A percentile compares a stretch with the other conserved stretches of the same genome.
These are phyloP conservation scores for Trichoderma sp. DNA, from an alignment of 2,329 filamentous ascomycete genomes.

Conservation along the genomic window DNA sequence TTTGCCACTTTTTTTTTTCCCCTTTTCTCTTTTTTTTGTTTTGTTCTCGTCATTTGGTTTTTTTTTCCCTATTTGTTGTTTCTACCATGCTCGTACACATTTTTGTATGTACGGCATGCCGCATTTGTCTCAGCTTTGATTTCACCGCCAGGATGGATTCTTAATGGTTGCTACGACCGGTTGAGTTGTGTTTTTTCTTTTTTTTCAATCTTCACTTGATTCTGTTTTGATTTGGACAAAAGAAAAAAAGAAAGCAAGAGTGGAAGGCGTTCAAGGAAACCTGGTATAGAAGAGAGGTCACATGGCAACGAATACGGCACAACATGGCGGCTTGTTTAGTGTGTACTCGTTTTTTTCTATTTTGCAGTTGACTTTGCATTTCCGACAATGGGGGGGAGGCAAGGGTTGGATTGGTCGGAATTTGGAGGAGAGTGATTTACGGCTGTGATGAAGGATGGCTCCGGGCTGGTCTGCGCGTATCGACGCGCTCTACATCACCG, in stretches of 20 bases:
- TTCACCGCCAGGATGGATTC: slow-evolving; percentile 12
- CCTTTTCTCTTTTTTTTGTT: slow-evolving; percentile 20
- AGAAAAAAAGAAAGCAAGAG: slow-evolving; percentile 10
- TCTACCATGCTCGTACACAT: background rate
- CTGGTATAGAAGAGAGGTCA: slow-evolving; percentile 23
- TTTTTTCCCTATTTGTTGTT: slow-evolving; percentile 6
- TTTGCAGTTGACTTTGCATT: slow-evolving; percentile 9
- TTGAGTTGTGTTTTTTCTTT: slow-evolving; percentile 16
- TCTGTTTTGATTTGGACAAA: slow-evolving; percentile 20
- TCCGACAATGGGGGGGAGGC: background rate
- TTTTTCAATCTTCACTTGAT: no score
- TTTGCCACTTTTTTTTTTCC: slow-evolving; percentile 21
- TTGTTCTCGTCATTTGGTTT: background rate
- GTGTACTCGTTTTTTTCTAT: background rate
- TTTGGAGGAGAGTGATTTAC: background rate
- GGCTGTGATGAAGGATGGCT: background rate
- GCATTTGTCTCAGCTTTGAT: slow-evolving; percentile 2
- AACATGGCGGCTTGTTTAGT: slow-evolving; percentile 19
- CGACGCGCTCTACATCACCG: background rate
- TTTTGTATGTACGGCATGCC: background rate
- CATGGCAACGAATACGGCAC: slow-evolving; percentile 20
- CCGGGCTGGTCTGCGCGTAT: background rate
- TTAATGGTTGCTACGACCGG: slow-evolving; percentile 7
- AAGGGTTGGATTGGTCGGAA: background rate
- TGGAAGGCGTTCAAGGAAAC: slow-evolving; percentile 21